Evolutionary conservation across 73 alveolate species (phyloP), one percentile per base, ranked within the genome.

Genomic region (Urostyla sp.): DNA sequence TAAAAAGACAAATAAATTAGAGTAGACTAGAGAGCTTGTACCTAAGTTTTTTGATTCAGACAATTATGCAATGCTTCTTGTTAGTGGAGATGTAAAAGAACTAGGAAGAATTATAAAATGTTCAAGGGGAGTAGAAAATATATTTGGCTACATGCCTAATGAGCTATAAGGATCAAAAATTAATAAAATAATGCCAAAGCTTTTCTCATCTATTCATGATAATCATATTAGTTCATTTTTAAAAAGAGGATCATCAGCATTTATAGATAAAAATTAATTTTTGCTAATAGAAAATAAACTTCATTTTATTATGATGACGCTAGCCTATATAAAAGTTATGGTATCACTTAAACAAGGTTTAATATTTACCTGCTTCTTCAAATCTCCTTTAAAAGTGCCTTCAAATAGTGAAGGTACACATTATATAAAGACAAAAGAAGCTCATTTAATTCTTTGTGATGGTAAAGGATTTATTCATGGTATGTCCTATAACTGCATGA

Each of bases 401-500:
- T 24, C 30, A 44, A 55, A 54, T 16, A 0, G 56, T 7, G 74
- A 57, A 20, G 59, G 57, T 5, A 49, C 73, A 18, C 10, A 53
- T 0, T 75, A 56, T 59, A 20, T 75, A 20, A 54, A 57, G 16
- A 48, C 49, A 30, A 75, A 75, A 27, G 87, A 75, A 36, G 87
- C 87, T 75, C 87, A 75, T 46, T 75, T 52, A 35, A 16, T 75
- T 16, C 45, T 75, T 0, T 75, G 87, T 40, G 74, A 75, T 56
- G 5, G 27, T 1, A 75, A 75, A 30, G 77, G 78, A 0, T 21
- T 38, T 4, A 75, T 75, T 1, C 36, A 30, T 44, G 57, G 78
- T 20, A 75, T 75, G 67, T 20, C 60, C 49, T 40, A 75, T 38
- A 75, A 75, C 45, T 75, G 87, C 67, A 55, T 54, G 76, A 75